phyloP scores from a whole-genome alignment of 2,329 filamentous ascomycete genomes.

The Aureobasidium sp. region DNA sequence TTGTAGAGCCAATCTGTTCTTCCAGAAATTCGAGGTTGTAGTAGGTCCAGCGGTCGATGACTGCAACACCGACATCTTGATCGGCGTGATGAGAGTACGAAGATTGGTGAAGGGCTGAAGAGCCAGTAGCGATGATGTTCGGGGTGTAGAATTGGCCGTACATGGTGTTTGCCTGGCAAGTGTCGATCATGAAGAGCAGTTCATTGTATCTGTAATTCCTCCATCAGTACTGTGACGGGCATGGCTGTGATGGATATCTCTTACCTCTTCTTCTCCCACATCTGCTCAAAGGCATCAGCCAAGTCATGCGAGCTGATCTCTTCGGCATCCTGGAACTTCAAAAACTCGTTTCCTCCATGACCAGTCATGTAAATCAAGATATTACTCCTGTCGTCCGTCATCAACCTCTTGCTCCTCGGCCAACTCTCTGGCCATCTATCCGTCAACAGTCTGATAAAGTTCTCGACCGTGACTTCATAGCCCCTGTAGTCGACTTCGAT shows the following conservation, averaged over 20 bases:
- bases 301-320: conserved; percentile 96
- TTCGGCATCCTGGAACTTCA: conserved; percentile 97
- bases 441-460: conserved; percentile 91
- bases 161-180: conserved; percentile 98
- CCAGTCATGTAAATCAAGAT: conserved; percentile 99
- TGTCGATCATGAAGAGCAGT: conserved; percentile 99
- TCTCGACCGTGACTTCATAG: conserved; percentile 98
- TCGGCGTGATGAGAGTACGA: conserved; percentile 97
- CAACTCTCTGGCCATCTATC: conserved; percentile 93
- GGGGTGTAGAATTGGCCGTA: conserved; percentile 97
- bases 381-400: conserved; percentile 93
- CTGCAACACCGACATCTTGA: conserved; percentile 93
- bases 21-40: conserved; percentile 98
- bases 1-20: conserved; percentile 76
- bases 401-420: conserved; percentile 83
- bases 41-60: conserved; percentile 98
- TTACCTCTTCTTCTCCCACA: conserved; percentile 97
- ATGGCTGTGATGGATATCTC: conserved; percentile 17
- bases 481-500: conserved; percentile 98
- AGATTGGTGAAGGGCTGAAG: conserved; percentile 88
- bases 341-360: conserved; percentile 92
- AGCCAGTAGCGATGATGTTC: conserved; percentile 97
- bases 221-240: neutral
- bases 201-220: conserved; percentile 62
- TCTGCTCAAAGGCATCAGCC: conserved; percentile 95